Percentiles rank a stretch among this genome's conserved stretches.
phyloP scores from a whole-genome alignment of 202 grass and related monocot genomes.

The Zoysia matrella region DNA sequence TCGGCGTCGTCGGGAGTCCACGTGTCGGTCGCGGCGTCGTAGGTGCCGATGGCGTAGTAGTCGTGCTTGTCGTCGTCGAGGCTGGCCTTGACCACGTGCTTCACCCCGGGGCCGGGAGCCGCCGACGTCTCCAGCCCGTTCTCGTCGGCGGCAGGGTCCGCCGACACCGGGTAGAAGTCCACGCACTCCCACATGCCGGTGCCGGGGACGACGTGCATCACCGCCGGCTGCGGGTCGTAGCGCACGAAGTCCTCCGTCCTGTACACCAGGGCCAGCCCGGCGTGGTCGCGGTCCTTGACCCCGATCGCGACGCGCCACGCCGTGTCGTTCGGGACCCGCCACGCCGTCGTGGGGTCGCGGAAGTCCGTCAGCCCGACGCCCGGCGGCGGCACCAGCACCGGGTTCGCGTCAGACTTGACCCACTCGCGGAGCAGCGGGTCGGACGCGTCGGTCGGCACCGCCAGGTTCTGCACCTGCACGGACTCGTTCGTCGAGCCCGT shows the following conservation, averaged over 20 bases:
- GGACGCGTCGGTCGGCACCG: slow-evolving; percentile 55
- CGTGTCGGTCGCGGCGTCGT: slow-evolving; percentile 43
- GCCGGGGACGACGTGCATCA: slow-evolving; percentile 67
- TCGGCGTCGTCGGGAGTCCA: slow-evolving; percentile 75
- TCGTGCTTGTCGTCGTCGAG: slow-evolving; percentile 84
- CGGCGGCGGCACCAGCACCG: slow-evolving; percentile 68
- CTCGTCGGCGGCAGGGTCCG: background rate
- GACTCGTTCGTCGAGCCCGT: slow-evolving; percentile 71
- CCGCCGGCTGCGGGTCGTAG: slow-evolving; percentile 59
- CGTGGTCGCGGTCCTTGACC: slow-evolving; percentile 54
- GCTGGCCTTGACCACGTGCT: slow-evolving; percentile 87
- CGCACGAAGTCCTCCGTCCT: slow-evolving; percentile 73
- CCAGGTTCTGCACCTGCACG: slow-evolving; percentile 90
- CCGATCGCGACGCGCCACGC: slow-evolving; percentile 79
- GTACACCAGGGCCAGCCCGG: slow-evolving; percentile 77
- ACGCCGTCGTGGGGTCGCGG: slow-evolving; percentile 91
- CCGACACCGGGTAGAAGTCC: slow-evolving; percentile 90
- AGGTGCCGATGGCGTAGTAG: slow-evolving; percentile 88
- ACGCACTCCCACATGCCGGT: slow-evolving; percentile 99
- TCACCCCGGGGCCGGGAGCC: slow-evolving; percentile 62
- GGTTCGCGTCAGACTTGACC: slow-evolving; percentile 75
- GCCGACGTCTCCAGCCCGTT: slow-evolving; percentile 72
- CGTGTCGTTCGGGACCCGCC: slow-evolving; percentile 50
- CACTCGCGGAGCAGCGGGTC: slow-evolving; percentile 69
- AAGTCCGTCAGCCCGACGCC: slow-evolving; percentile 72